A percentile compares a stretch with the other conserved stretches of the same genome.
These are phyloP conservation scores for Cucurbita argyrosperma DNA, from an alignment of 306 rosid species.

Conservation along the genomic window DNA sequence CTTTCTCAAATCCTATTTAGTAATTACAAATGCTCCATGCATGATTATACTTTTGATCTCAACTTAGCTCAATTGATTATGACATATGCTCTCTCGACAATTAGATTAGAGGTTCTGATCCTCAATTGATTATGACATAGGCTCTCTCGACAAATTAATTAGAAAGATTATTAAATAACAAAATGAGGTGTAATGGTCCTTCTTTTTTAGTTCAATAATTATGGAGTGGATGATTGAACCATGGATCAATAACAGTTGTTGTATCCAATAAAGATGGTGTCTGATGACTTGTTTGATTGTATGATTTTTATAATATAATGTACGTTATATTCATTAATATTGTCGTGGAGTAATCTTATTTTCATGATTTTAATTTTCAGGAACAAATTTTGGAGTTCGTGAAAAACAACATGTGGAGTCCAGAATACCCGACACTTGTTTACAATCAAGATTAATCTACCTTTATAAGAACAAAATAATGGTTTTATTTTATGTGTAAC, in stretches of 20 bases:
- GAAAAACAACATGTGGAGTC: constrained; percentile 75
- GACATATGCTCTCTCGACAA: neutral
- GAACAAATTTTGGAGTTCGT: constrained; percentile 52
- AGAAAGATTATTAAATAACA: too few species aligned
- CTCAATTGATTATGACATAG: too few species aligned
- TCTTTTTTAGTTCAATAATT: too few species aligned
- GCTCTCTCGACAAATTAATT: too few species aligned
- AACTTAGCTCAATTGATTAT: neutral
- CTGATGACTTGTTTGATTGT: neutral
- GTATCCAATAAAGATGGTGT: too few species aligned
- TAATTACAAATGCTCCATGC: too few species aligned
- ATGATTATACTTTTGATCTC: too few species aligned
- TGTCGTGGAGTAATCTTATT: neutral
- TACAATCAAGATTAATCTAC: constrained; percentile 44
- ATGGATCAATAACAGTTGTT: too few species aligned
- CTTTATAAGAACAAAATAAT: neutral
- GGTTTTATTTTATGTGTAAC: neutral
- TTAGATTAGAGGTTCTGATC: too few species aligned
- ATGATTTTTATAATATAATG: neutral
- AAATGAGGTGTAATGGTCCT: too few species aligned
- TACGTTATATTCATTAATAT: neutral
- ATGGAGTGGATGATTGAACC: neutral
- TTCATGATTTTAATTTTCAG: constrained; percentile 27
- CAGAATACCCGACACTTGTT: constrained; percentile 75
- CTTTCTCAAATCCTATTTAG: neutral